Base-by-base conservation (phyloP, 257 asterid species). In the Catharanthus roseus region DNA sequence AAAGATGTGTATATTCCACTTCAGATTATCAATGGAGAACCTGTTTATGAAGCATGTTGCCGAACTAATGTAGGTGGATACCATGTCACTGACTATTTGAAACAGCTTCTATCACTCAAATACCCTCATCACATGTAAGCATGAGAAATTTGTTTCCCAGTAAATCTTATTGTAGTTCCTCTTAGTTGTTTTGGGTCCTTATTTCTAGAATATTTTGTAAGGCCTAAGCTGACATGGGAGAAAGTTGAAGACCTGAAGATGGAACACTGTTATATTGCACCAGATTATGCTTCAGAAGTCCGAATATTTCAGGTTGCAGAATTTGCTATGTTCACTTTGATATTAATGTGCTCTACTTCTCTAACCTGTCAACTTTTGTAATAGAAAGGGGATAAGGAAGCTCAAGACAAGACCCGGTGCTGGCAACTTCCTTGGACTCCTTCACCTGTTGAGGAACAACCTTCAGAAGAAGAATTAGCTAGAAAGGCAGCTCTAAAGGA, bases 341-440 rank as follows among this genome's bases (percentile, higher is more conserved):
- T 68, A 65, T 56, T 50, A n/a, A 70, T 76, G 56, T 68, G 63
- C 24, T 79, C 72, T 70, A 41, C 67, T 68, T 68, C 56, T 34
- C 47, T 55, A 69, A 72, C 31, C 55, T 76, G 34, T 64, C 33
- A 69, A 42, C 4, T 76, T 34, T 61, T 70, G 64, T 68, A 51
- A 76, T 80, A 95, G 99, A 86, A 79, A 75, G 97, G 96, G 75
- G 88, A 82, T 77, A 83, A 82, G 82, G 85, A 89, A 79, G 96
- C 90, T 12, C 97, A 89, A 81, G 95, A 95, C 71, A 91, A 95
- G 79, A 82, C 89, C 19, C 82, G 86, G 81, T 85, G 79, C 81
- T 95, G 97, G 99, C 97, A 95, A 88, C 96, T 95, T 73, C 92
- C 97, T 60, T 95, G 99, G 99, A 82, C 95, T 72, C 99, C 99